A percentile compares a stretch with the other conserved stretches of the same genome.
Conservation (phyloP, 331 rosid genomes). For the Malus hybrid region DNA sequence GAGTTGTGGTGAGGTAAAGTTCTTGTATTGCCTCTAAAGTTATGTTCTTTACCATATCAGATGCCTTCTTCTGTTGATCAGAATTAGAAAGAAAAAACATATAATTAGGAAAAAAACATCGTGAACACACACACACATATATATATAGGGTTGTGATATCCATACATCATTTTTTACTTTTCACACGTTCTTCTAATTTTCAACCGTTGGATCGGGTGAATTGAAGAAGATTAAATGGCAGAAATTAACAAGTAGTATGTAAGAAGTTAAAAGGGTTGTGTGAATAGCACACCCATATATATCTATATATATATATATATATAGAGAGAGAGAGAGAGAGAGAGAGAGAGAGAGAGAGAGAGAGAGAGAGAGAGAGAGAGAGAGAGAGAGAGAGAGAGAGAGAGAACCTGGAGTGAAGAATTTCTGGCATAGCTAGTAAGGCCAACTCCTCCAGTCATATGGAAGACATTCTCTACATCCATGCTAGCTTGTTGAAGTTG, state of each 20-base stretch:
- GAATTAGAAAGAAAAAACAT: neutral
- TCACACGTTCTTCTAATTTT: too few relatives aligned
- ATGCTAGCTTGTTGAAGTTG: conserved; percentile 15
- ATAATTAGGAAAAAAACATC: neutral
- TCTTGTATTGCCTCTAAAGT: conserved; percentile 55
- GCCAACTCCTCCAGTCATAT: conserved; percentile 81
- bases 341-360: neutral
- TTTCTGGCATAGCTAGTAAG: conserved; percentile 75
- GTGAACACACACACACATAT: neutral
- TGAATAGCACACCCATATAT: too few relatives aligned
- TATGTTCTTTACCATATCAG: conserved; percentile 76
- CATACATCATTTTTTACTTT: too few relatives aligned
- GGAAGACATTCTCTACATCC: conserved; percentile 81
- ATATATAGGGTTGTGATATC: too few relatives aligned
- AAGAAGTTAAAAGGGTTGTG: too few relatives aligned
- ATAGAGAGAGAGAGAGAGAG: too few relatives aligned
- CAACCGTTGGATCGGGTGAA: too few relatives aligned
- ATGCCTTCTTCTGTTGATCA: conserved; percentile 51
- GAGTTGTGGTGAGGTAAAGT: conserved; percentile 47
- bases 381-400: neutral
- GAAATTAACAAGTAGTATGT: too few relatives aligned
- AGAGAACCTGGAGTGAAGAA: conserved; percentile 63
- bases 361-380: neutral
- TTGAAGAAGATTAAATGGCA: too few relatives aligned
- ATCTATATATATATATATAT: too few relatives aligned